Evolutionary conservation across 2,329 filamentous ascomycete species (phyloP), one percentile per base, ranked within the genome.

Genomic region (Aspergillus sp.): DNA sequence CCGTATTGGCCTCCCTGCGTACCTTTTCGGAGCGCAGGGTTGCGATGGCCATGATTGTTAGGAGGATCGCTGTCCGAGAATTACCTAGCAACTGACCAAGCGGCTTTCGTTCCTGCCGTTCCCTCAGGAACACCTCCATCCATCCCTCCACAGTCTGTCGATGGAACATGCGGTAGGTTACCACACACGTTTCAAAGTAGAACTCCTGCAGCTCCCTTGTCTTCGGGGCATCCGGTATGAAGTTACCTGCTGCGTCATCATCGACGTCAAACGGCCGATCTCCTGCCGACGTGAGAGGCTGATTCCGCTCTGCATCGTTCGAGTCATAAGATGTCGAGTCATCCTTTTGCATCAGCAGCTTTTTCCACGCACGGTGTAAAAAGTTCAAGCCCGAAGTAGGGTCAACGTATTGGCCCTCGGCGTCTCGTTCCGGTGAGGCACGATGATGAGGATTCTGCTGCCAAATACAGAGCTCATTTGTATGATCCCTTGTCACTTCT

Each of bases 21-120:
- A 12, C 14, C 11, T 10, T 56, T 51, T 75, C 74, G 20, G 75
- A 81, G 31, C 81, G 81, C 31, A 32, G 31, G 31, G 31, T 0
- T 82, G 84, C 65, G 85, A 81, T 6, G 80, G 79, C 67, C 82
- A 78, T 45, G 82, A 79, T 3, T 82, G 70, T 29, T 81, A 67
- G 1, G 78, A 69, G 60, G 78, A 81, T n/a, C 74, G 75, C 61
- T 78, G 74, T 2, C 75, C 80, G 24, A 75, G 75, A 64, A 77
- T 75, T n/a, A 70, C 73, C 59, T 77, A 77, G n/a, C 10, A 55
- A 55, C 10, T 52, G 57, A 78, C 76, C 57, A 79, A 80, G 61
- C 78, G 50, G 55, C 9, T 18, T 49, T 42, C 18, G 16, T 20
- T 57, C 26, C 51, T 45, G 24, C 14, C 47, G 42, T 31, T 62